Evolutionary conservation across 352 stramenopile genomes (phyloP), one percentile per base, ranked within the genome.

Genomic region (Pythium rhizo-oryzae): DNA sequence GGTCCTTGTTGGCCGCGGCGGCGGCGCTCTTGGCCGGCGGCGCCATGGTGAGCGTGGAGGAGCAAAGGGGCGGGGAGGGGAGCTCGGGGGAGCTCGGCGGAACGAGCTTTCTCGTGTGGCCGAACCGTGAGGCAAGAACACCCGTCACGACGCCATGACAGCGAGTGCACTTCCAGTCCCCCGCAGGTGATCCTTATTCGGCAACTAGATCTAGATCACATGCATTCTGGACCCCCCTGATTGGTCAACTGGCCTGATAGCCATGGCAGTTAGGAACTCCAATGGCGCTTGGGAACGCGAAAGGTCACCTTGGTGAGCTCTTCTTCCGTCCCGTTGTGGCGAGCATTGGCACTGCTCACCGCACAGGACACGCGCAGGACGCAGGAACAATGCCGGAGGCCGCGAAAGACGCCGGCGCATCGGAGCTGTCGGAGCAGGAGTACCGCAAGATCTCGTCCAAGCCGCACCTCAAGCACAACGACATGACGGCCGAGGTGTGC

Each of bases 401-500:
- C 44, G 55, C 61, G 13, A 91, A 89, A 63, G 74, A 19, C 37
- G 78, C 87, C 9, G 37, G 43, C 30, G 58, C 60, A 16, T 60
- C 70, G 6, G 85, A 93, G 73, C 66, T 92, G 50, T 87, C 82
- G 30, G 85, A 92, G 69, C 74, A 84, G 56, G 82, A 94, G 66
- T 92, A 93, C 73, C 82, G 81, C 71, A 93, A 94, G 80, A 91
- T 94, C 72, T 92, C 82, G 56, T 94, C 85, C 64, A 83, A 84
- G 12, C 85, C 85, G 46, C 84, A 92, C 60, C 74, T 92, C 46
- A 93, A 94, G 72, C 72, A 83, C 79, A 94, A 92, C 59, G 89
- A 95, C 63, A 96, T 98, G 95, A 94, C 91, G 11, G 89, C 84
- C 49, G 95, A 99, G 74, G 95, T 98, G 81, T 96, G 92, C 58